These are phyloP conservation scores for Saussurea involucrata DNA, from an alignment of 129 eudicot genomes.

Conservation along the genomic window DNA sequence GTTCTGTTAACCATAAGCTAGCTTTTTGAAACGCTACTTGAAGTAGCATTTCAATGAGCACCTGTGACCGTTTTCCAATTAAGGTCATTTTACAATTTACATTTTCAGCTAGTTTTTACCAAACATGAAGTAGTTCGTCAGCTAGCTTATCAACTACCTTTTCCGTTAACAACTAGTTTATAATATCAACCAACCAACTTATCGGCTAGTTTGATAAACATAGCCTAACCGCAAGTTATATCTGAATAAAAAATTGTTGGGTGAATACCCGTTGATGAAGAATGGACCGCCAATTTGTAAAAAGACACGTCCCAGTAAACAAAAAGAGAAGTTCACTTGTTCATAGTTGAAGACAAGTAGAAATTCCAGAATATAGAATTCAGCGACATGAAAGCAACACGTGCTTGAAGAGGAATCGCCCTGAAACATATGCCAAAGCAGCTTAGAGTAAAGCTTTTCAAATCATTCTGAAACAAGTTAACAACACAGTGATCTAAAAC, in stretches of 20 bases:
- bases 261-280: background rate
- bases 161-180: too few species aligned
- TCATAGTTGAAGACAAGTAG: conserved; percentile 83
- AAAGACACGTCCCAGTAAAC: background rate
- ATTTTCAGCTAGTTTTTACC: too few species aligned
- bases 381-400: conserved; percentile 97
- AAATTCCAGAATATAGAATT: conserved; percentile 94
- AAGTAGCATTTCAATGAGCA: too few species aligned
- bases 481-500: background rate
- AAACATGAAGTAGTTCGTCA: too few species aligned
- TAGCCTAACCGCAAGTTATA: background rate
- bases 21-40: background rate
- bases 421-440: conserved; percentile 34
- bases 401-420: conserved; percentile 92
- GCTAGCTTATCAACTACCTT: too few species aligned
- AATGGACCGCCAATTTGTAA: background rate
- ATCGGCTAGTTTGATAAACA: background rate
- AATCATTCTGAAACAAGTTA: background rate
- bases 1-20: background rate
- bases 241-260: background rate
- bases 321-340: conserved; percentile 36
- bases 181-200: background rate
- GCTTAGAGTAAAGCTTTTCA: background rate
- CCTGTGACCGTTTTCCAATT: too few species aligned
- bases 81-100: too few species aligned